phyloP scores from a whole-genome alignment of 2,329 filamentous ascomycete species.

The Hypoxylon sp. region DNA sequence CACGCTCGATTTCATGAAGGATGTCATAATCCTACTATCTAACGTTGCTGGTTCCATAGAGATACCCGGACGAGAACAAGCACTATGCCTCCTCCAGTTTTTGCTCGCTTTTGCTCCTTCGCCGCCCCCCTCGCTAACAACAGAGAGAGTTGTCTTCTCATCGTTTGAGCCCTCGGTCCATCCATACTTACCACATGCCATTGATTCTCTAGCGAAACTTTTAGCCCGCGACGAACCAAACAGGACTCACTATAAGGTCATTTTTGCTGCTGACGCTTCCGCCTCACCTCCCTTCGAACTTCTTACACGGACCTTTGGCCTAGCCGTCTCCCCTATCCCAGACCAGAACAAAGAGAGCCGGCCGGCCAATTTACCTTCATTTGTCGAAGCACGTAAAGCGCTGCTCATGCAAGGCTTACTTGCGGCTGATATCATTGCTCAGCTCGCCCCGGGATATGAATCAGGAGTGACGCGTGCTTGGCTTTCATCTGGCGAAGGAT shows the following conservation, averaged over 20 bases:
- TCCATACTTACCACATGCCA: constrained; percentile 88
- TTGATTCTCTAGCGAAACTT: constrained; percentile 92
- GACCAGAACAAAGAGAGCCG: constrained; percentile 71
- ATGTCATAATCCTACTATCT: constrained; percentile 88
- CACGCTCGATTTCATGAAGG: constrained; percentile 97
- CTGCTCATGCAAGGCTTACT: constrained; percentile 93
- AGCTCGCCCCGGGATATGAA: constrained; percentile 80
- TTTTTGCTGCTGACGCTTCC: constrained; percentile 81
- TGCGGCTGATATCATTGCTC: constrained; percentile 88
- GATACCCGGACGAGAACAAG: constrained; percentile 88
- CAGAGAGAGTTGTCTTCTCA: constrained; percentile 79
- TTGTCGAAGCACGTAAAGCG: constrained; percentile 87
- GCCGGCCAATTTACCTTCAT: constrained; percentile 71
- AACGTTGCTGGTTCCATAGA: constrained; percentile 88
- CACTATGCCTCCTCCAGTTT: constrained; percentile 88
- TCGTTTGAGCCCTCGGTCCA: constrained; percentile 86
- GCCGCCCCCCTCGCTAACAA: constrained; percentile 73
- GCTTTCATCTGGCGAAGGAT: constrained; percentile 87
- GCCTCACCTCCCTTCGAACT: constrained; percentile 80
- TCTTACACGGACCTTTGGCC: constrained; percentile 86
- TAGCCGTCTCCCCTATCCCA: constrained; percentile 88
- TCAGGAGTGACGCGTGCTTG: constrained; percentile 80
- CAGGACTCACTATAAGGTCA: constrained; percentile 83
- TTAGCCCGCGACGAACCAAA: constrained; percentile 95
- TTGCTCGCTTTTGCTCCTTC: constrained; percentile 90